Conservation (phyloP, 108 stramenopile genomes). For the Schizochytrium sp. region DNA sequence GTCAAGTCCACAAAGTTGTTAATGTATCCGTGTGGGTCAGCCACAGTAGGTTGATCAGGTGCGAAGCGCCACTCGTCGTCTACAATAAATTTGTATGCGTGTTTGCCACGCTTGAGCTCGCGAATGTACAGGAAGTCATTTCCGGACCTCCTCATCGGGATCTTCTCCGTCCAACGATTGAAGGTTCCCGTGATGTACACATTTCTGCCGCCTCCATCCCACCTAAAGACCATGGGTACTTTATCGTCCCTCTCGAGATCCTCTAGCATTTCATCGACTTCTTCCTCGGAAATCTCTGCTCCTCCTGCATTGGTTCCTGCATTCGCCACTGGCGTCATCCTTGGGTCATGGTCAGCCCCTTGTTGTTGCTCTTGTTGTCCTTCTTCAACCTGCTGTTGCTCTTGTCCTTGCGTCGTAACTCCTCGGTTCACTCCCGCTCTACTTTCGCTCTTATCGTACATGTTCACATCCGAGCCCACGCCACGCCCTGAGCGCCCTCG, state of each 20-base stretch:
- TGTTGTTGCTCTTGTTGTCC: too few species aligned
- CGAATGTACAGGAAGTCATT: slow-evolving; percentile 99
- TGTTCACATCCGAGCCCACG: too few species aligned
- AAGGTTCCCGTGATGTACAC: slow-evolving; percentile 99
- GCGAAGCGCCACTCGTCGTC: slow-evolving; percentile 97
- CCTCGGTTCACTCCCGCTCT: too few species aligned
- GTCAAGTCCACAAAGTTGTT: slow-evolving; percentile 99
- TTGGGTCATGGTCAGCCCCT: too few species aligned
- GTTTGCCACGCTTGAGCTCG: slow-evolving; percentile 92
- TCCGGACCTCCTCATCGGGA: slow-evolving; percentile 99
- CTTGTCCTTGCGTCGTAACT: too few species aligned
- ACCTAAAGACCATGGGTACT: slow-evolving; percentile 96
- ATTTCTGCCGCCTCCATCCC: slow-evolving; percentile 98
- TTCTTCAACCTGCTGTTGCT: too few species aligned
- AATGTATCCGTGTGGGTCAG: slow-evolving; percentile 94
- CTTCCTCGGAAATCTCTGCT: neutral
- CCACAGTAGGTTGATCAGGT: slow-evolving; percentile 88
- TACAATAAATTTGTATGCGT: slow-evolving; percentile 98
- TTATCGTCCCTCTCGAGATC: slow-evolving; percentile 78
- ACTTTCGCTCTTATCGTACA: too few species aligned
- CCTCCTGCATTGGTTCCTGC: too few species aligned
- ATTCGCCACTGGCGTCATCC: too few species aligned
- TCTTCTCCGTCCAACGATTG: slow-evolving; percentile 96
- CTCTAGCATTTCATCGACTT: slow-evolving; percentile 35
- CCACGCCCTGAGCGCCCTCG: too few species aligned